Conservation (phyloP, 441 rosid genomes). For the Erodium trifolium region DNA sequence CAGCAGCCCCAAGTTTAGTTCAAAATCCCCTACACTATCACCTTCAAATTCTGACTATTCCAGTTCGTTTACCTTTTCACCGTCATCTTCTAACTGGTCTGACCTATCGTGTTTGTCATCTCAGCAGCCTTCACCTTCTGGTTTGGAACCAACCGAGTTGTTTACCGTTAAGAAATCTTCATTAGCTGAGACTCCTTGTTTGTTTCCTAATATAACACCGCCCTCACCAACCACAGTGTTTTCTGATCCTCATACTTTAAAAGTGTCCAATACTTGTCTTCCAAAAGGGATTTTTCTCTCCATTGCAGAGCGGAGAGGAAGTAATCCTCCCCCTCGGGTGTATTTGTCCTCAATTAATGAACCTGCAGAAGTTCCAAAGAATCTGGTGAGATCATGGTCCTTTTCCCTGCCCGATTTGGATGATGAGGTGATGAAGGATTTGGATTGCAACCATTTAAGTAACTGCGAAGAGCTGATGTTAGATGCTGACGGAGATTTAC, state of each 20-base stretch:
- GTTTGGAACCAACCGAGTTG: conserved; percentile 32
- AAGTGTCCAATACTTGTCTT: conserved; percentile 17
- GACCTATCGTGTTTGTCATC: conserved; percentile 54
- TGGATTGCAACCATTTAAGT: too few species aligned
- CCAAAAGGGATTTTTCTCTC: conserved; percentile 34
- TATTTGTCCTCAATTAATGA: conserved; percentile 36
- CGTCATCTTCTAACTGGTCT: conserved; percentile 66
- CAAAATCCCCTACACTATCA: conserved; percentile 57
- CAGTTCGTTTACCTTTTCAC: conserved; percentile 64
- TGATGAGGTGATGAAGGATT: conserved; percentile 29
- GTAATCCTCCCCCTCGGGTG: conserved; percentile 56
- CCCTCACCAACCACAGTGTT: conserved; percentile 22
- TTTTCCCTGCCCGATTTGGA: conserved; percentile 37
- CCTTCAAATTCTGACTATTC: conserved; percentile 66
- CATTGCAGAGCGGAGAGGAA: conserved; percentile 64
- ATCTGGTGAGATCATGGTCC: conserved; percentile 42
- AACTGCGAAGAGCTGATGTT: too few species aligned
- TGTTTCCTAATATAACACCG: not conserved
- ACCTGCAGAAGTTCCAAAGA: conserved; percentile 25
- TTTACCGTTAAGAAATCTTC: conserved; percentile 24
- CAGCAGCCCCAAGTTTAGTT: conserved; percentile 34
- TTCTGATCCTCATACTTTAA: too few species aligned
- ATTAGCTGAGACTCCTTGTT: conserved; percentile 21
- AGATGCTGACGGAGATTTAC: too few species aligned
- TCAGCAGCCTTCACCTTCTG: conserved; percentile 63